Percentiles rank a stretch among this genome's conserved stretches.
Evolutionary conservation across 2,329 filamentous ascomycete species (phyloP).

Genomic region (Macroventuria anomochaeta): DNA sequence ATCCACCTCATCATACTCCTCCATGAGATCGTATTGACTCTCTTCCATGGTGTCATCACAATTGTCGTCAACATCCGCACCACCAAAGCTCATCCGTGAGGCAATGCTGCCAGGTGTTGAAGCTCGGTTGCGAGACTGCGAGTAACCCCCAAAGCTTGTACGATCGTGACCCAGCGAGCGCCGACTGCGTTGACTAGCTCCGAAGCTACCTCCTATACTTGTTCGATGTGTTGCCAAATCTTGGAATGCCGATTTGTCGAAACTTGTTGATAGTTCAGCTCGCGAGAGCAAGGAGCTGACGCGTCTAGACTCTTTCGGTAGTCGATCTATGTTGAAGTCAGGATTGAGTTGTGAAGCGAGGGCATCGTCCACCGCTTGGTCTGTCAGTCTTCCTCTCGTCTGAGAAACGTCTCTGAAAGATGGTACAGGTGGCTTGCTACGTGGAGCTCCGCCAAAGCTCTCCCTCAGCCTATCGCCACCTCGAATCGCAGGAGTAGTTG

Average conservation of each 20-base stretch:
- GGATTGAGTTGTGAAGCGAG: constrained; percentile 59
- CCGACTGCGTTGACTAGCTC: constrained; percentile 64
- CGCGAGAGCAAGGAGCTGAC: constrained; percentile 91
- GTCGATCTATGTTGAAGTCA: constrained; percentile 57
- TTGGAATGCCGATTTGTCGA: constrained; percentile 79
- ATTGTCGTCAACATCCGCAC: constrained; percentile 47
- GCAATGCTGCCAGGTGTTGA: constrained; percentile 60
- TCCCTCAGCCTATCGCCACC: constrained; percentile 73
- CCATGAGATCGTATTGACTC: constrained; percentile 47
- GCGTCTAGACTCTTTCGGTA: constrained; percentile 70
- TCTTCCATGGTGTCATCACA: constrained; percentile 49
- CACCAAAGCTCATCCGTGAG: constrained; percentile 48
- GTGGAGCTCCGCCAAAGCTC: constrained; percentile 68
- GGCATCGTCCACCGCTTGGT: constrained; percentile 54
- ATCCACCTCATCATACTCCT: constrained; percentile 50
- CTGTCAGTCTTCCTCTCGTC: constrained; percentile 41
- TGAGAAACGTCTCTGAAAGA: constrained; percentile 48
- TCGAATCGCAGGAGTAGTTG: constrained; percentile 72
- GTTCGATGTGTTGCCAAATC: constrained; percentile 65
- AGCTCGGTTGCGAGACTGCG: constrained; percentile 57
- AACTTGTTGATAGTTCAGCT: constrained; percentile 83
- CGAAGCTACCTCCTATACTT: constrained; percentile 52
- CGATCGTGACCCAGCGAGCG: constrained; percentile 77
- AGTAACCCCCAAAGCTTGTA: constrained; percentile 61
- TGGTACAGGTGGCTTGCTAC: constrained; percentile 52